These are phyloP conservation scores for Penicillium desertorum DNA, from an alignment of 495 filamentous ascomycete genomes.

Conservation along the genomic window DNA sequence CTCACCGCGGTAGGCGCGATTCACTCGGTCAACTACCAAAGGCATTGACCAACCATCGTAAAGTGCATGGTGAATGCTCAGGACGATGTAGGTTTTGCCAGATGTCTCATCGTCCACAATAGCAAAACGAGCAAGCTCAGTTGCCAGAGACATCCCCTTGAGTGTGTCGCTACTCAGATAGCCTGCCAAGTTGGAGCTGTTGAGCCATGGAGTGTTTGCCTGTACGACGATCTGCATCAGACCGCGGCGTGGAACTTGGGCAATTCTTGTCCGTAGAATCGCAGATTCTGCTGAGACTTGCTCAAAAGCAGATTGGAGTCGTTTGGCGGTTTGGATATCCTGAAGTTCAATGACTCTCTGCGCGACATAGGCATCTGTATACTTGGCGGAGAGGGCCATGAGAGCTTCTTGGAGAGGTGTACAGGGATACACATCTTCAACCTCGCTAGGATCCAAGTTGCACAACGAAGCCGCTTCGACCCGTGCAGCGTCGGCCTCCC, in stretches of 20 bases:
- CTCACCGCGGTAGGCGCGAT: slow-evolving; percentile 9
- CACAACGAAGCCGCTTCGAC: slow-evolving; percentile 3
- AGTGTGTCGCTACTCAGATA: slow-evolving; percentile 36
- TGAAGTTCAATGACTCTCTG: slow-evolving; percentile 11
- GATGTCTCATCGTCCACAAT: slow-evolving; percentile 25
- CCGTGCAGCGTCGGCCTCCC: neutral
- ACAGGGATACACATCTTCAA: slow-evolving; percentile 51
- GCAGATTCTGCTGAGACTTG: slow-evolving; percentile 30
- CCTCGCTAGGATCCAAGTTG: neutral
- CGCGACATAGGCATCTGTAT: slow-evolving; percentile 39
- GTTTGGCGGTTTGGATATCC: neutral
- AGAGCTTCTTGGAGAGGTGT: slow-evolving; percentile 54
- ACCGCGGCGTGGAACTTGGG: slow-evolving; percentile 31
- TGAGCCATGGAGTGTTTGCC: slow-evolving; percentile 33
- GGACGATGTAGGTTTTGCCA: slow-evolving; percentile 38
- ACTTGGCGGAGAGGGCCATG: slow-evolving; percentile 41
- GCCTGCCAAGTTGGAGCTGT: slow-evolving; percentile 33
- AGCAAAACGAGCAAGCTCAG: slow-evolving; percentile 45
- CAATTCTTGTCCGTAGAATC: slow-evolving; percentile 48
- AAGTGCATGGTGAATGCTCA: slow-evolving; percentile 59
- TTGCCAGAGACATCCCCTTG: slow-evolving; percentile 46
- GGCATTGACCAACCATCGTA: slow-evolving; percentile 62
- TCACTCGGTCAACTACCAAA: slow-evolving; percentile 18
- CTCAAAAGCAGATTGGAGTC: slow-evolving; percentile 38
- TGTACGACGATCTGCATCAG: slow-evolving; percentile 49